Conservation (phyloP, 768 basidiomycete genomes). For the Termitomyces sp. region DNA sequence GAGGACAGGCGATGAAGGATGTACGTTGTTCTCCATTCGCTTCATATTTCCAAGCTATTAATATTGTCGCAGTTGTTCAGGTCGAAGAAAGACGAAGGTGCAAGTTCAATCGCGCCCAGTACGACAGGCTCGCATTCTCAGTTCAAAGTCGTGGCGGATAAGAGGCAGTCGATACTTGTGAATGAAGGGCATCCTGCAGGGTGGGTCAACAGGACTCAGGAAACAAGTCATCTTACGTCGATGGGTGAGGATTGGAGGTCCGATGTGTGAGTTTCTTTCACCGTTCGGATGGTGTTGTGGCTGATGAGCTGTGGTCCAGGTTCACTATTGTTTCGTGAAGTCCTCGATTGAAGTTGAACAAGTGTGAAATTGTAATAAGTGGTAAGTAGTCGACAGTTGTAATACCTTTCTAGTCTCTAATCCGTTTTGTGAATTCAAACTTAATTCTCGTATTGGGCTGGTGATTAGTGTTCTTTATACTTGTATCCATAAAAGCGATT, state of each 20-base stretch:
- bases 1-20: constrained; percentile 51
- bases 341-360: too few relatives aligned
- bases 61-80: constrained; percentile 46
- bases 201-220: constrained; percentile 59
- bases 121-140: constrained; percentile 36
- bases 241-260: constrained; percentile 35
- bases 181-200: constrained; percentile 61
- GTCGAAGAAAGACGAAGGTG: constrained; percentile 41
- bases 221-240: constrained; percentile 28
- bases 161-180: constrained; percentile 63
- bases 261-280: constrained; percentile 28
- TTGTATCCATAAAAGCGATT: background rate
- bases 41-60: background rate
- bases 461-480: background rate
- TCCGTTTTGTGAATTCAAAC: too few relatives aligned
- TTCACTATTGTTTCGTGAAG: background rate
- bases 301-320: background rate
- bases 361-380: too few relatives aligned
- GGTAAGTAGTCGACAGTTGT: too few relatives aligned
- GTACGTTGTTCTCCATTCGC: constrained; percentile 27
- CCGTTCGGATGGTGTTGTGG: background rate
- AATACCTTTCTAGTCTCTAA: too few relatives aligned
- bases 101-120: constrained; percentile 16
- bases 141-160: constrained; percentile 77
- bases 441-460: background rate